Percentiles rank a stretch among this genome's conserved stretches.
These are phyloP conservation scores for Immersiella caudata DNA, from an alignment of 495 filamentous ascomycete species.

Conservation along the genomic window DNA sequence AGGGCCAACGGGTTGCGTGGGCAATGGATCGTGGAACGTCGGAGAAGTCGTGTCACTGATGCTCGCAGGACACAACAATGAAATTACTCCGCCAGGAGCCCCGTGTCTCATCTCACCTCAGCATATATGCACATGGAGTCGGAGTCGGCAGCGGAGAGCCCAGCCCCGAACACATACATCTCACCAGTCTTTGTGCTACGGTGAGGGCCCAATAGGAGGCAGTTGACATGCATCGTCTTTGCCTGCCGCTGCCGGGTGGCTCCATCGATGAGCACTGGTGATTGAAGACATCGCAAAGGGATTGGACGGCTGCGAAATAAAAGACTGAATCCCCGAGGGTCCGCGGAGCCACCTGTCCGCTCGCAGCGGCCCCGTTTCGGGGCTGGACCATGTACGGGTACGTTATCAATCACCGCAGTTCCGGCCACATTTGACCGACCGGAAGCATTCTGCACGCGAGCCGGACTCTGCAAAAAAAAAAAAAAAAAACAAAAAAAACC, in stretches of 20 bases:
- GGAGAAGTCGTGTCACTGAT: not conserved
- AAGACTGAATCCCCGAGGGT: not conserved
- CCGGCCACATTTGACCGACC: not conserved
- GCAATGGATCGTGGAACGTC: not conserved
- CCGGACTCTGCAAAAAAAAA: not conserved
- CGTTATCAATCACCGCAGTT: no score
- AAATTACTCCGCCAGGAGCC: not conserved
- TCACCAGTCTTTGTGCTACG: not conserved
- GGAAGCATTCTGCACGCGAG: not conserved
- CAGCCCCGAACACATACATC: not conserved
- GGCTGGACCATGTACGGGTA: no score
- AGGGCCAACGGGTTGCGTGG: no score
- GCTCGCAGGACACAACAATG: not conserved
- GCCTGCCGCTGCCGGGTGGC: not conserved
- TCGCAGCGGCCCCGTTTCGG: not conserved
- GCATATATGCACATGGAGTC: not conserved
- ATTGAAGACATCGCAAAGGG: not conserved
- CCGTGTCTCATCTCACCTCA: not conserved
- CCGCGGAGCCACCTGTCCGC: not conserved
- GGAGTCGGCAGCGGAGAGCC: not conserved
- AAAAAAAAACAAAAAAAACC: no score
- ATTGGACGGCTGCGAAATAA: not conserved
- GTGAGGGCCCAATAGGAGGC: not conserved
- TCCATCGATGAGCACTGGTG: not conserved
- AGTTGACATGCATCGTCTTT: not conserved